Evolutionary conservation across 2,329 filamentous ascomycete species (phyloP).

Genomic region (Aspergillus tubingensis): DNA sequence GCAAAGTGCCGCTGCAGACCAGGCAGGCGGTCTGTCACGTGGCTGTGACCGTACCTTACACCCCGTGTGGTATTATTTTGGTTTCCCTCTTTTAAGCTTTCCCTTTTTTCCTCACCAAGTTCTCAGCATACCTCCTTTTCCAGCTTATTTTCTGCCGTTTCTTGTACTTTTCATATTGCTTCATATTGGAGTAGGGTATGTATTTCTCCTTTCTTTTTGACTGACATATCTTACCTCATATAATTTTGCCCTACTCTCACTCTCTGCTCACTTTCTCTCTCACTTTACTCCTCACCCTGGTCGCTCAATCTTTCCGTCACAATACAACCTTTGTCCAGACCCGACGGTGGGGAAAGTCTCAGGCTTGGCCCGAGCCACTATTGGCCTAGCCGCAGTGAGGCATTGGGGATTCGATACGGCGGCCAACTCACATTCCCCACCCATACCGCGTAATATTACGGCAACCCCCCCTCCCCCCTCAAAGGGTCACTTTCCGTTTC

Average conservation of each 20-base stretch:
- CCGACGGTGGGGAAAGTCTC: slow-evolving; percentile 16
- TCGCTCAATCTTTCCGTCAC: slow-evolving; percentile 9
- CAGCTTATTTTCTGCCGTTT: no score
- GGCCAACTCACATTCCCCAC: slow-evolving; percentile 21
- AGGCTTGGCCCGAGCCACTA: slow-evolving; percentile 20
- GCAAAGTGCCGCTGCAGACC: slow-evolving; percentile 33
- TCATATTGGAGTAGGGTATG: no score
- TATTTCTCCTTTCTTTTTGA: no score
- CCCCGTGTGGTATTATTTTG: not conserved
- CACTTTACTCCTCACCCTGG: not conserved
- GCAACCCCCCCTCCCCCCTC: not conserved
- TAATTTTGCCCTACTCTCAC: not conserved
- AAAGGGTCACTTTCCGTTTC: not conserved
- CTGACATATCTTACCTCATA: no score
- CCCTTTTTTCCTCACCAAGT: not conserved
- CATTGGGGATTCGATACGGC: slow-evolving; percentile 19
- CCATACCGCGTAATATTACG: slow-evolving; percentile 15
- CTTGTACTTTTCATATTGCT: no score
- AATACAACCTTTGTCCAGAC: slow-evolving; percentile 24
- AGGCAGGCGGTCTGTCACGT: slow-evolving; percentile 36
- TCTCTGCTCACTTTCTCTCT: not conserved
- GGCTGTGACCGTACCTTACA: slow-evolving; percentile 5
- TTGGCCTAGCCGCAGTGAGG: slow-evolving; percentile 20
- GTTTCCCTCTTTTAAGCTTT: not conserved
- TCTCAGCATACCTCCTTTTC: no score